These are phyloP conservation scores for Nicotiana attenuata DNA, from an alignment of 257 asterid species.

Conservation along the genomic window DNA sequence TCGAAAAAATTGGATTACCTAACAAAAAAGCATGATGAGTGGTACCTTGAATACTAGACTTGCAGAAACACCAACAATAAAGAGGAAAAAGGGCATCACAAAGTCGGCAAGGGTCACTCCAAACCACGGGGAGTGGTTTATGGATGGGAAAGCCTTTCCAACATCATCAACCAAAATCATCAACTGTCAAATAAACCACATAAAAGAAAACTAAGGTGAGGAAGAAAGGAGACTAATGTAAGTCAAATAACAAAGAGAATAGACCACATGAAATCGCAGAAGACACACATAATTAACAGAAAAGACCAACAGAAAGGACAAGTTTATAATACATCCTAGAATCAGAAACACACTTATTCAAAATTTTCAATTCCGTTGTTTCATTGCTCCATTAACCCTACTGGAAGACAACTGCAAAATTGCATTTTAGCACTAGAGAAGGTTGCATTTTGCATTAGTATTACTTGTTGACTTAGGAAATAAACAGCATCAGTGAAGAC, in stretches of 20 bases:
- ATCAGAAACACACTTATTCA: neutral
- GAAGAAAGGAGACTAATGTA: neutral
- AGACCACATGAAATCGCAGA: neutral
- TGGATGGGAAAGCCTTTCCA: conserved; percentile 81
- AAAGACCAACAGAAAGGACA: neutral
- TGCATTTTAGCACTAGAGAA: neutral
- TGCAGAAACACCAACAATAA: conserved; percentile 76
- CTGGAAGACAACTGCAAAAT: neutral
- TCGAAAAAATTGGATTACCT: neutral
- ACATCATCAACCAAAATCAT: conserved; percentile 96
- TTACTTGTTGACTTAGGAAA: too few relatives aligned
- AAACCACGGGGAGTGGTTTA: conserved; percentile 91
- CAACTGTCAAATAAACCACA: conserved; percentile 35
- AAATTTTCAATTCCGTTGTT: neutral
- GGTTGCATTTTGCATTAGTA: neutral
- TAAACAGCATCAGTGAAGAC: too few relatives aligned
- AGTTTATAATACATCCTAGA: neutral
- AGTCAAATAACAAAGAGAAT: neutral
- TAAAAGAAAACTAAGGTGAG: neutral
- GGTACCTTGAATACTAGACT: conserved; percentile 81
- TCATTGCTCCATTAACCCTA: neutral
- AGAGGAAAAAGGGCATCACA: conserved; percentile 93
- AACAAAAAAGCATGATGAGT: neutral
- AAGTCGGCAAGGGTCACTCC: conserved; percentile 92
- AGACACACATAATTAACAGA: neutral